phyloP scores from a whole-genome alignment of 2,329 filamentous ascomycete genomes.

The Colletotrichum sp. region DNA sequence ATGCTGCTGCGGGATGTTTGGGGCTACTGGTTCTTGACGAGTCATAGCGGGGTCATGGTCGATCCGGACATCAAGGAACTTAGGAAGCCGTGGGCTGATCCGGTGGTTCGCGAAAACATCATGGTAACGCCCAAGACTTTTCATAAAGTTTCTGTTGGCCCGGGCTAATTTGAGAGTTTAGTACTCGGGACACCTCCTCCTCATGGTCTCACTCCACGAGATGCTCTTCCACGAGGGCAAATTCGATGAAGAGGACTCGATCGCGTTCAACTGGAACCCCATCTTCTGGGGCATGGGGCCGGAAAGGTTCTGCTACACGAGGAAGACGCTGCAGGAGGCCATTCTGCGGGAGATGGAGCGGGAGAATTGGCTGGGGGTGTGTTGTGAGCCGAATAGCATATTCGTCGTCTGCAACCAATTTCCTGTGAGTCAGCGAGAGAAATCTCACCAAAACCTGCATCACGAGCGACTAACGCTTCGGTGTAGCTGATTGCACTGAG shows the following conservation, averaged over 20 bases:
- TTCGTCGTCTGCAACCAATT: constrained; percentile 49
- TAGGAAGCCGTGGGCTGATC: constrained; percentile 45
- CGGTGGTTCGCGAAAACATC: constrained; percentile 43
- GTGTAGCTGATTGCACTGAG: not conserved
- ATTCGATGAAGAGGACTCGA: constrained; percentile 34
- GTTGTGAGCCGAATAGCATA: constrained; percentile 45
- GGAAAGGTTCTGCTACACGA: constrained; percentile 37
- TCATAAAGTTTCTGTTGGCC: not conserved
- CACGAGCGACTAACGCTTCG: accelerated
- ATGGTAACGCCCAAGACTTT: constrained; percentile 24
- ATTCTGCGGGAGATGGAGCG: constrained; percentile 41
- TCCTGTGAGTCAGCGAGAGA: constrained; percentile 33
- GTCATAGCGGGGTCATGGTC: constrained; percentile 32
- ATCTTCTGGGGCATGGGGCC: constrained; percentile 40
- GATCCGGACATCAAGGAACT: constrained; percentile 42
- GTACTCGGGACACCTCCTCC: constrained; percentile 43
- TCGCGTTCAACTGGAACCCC: constrained; percentile 43
- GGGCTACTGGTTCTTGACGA: constrained; percentile 46
- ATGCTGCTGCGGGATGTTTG: constrained; percentile 46
- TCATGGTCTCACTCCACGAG: constrained; percentile 42
- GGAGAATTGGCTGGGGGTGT: constrained; percentile 43
- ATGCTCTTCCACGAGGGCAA: constrained; percentile 47
- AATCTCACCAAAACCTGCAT: accelerated
- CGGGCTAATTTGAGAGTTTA: accelerated
- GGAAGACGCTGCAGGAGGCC: constrained; percentile 33